A percentile compares a stretch with the other conserved stretches of the same genome.
Conservation (phyloP, 2,329 filamentous ascomycete genomes). For the Oidium heveae region DNA sequence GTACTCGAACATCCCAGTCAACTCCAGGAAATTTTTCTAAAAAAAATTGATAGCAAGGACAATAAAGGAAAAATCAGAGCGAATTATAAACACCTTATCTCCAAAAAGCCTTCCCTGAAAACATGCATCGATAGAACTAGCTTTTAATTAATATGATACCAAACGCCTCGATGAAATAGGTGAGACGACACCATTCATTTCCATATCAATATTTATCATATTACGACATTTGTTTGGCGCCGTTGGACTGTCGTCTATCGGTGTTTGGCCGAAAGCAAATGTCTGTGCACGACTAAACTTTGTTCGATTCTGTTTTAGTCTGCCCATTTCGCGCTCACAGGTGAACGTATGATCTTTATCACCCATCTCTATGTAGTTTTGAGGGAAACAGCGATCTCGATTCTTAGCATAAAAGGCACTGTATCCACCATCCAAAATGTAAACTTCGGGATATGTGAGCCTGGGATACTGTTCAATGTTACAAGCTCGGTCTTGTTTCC, state of each 20-base stretch:
- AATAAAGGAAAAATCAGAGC: background rate
- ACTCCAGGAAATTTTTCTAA: too few species aligned
- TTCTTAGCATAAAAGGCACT: slow-evolving; percentile 73
- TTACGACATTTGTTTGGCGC: slow-evolving; percentile 14
- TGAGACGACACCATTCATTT: slow-evolving; percentile 16
- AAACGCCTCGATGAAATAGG: slow-evolving; percentile 28
- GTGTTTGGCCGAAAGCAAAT: slow-evolving; percentile 67
- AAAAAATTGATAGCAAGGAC: too few species aligned
- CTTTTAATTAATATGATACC: slow-evolving; percentile 29
- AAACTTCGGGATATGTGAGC: slow-evolving; percentile 88
- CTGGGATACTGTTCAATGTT: slow-evolving; percentile 72
- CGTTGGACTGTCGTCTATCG: slow-evolving; percentile 33
- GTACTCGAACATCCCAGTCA: background rate
- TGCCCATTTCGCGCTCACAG: slow-evolving; percentile 84
- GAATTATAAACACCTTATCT: background rate
- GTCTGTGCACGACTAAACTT: slow-evolving; percentile 75
- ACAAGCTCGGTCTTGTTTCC: slow-evolving; percentile 60
- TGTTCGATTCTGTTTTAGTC: slow-evolving; percentile 61
- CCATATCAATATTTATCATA: slow-evolving; percentile 4
- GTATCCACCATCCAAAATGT: slow-evolving; percentile 91
- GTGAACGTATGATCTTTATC: slow-evolving; percentile 76
- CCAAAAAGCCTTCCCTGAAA: background rate
- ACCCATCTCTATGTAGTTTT: slow-evolving; percentile 93
- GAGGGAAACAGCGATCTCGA: slow-evolving; percentile 62
- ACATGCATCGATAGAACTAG: background rate